Evolutionary conservation across 2,329 filamentous ascomycete species (phyloP), one percentile per base, ranked within the genome.

Genomic region (Fusarium lyarnte): DNA sequence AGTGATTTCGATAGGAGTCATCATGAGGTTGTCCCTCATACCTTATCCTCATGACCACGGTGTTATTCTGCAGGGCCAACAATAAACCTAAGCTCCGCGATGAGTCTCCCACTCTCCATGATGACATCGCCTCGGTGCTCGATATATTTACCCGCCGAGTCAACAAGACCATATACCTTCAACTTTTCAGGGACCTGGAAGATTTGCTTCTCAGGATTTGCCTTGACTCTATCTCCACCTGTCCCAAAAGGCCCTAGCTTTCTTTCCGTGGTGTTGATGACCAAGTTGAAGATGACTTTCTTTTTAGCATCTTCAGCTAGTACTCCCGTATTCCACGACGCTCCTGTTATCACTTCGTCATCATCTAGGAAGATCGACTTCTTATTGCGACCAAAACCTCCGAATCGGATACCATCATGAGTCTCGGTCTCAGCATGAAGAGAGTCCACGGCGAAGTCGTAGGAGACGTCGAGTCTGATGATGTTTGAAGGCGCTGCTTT

Each of bases 11-110:
- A n/a, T n/a, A n/a, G n/a, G n/a, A n/a, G n/a, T n/a, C n/a, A n/a
- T n/a, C n/a, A n/a, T n/a, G n/a, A n/a, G n/a, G n/a, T n/a, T n/a
- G n/a, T n/a, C n/a, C n/a, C n/a, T n/a, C n/a, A n/a, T n/a, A n/a
- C n/a, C n/a, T n/a, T n/a, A n/a, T n/a, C n/a, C n/a, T n/a, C n/a
- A n/a, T n/a, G n/a, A n/a, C n/a, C n/a, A n/a, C n/a, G n/a, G n/a
- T n/a, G n/a, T n/a, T n/a, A n/a, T n/a, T n/a, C 0, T 38, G 25
- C 23, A 16, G 49, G 49, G 0, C 33, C 33, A 0, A 27, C 23
- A 19, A 53, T 4, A 21, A 53, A 39, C 9, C 19, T 39, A n/a
- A 39, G 33, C 19, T 53, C 33, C 2, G 33, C 2, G 23, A 53
- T 27, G 2, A 38, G 13, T n/a, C 33, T 17, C 23, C 49, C 33